These are phyloP conservation scores for Eucalyptus urophylla DNA, from an alignment of 345 rosid genomes.

Conservation along the genomic window DNA sequence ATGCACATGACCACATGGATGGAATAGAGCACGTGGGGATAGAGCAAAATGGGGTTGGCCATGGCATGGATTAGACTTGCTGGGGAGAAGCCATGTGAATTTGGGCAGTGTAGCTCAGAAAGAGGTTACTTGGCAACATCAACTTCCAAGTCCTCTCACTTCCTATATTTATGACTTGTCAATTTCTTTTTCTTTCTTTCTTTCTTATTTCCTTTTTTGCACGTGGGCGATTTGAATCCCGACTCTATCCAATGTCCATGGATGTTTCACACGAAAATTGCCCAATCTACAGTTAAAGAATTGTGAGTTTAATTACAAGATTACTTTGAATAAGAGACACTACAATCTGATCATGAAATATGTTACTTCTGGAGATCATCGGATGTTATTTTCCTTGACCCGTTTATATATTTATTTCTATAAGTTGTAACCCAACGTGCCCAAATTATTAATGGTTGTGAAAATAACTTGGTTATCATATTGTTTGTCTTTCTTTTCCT, in stretches of 20 bases:
- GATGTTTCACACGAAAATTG: background rate
- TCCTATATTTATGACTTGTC: background rate
- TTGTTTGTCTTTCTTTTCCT: background rate
- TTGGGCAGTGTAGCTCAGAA: background rate
- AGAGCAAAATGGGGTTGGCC: background rate
- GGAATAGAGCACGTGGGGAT: background rate
- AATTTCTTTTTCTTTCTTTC: background rate
- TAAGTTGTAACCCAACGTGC: background rate
- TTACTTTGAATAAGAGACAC: background rate
- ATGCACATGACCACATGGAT: background rate
- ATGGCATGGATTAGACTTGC: accelerated
- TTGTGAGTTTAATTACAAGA: too few species aligned
- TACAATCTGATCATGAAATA: accelerated
- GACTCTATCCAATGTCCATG: accelerated
- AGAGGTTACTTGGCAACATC: background rate
- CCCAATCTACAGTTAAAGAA: background rate
- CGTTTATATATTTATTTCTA: background rate
- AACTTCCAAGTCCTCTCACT: background rate
- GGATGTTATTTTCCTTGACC: accelerated
- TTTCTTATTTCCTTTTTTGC: background rate
- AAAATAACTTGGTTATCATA: background rate
- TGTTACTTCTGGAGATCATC: accelerated
- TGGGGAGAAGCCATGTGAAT: background rate
- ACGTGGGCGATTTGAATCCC: background rate
- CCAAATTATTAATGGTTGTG: background rate